A percentile compares a stretch with the other conserved stretches of the same genome.
Evolutionary conservation across 1,284 basidiomycete species (phyloP).

Genomic region (Cystobasidium sp.): DNA sequence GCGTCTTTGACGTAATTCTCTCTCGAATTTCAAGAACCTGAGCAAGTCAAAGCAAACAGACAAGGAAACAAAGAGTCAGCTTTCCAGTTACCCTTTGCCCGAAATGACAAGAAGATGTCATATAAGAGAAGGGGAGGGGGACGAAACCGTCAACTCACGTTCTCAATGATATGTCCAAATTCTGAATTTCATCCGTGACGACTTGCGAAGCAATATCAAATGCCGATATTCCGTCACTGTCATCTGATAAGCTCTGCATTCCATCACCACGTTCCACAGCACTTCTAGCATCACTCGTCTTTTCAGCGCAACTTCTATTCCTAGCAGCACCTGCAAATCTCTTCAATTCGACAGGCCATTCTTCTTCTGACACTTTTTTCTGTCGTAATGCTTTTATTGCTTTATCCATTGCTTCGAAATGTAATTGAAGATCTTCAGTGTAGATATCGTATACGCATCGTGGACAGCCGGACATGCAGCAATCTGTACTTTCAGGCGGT

Average conservation of each 20-base stretch:
- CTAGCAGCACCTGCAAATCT: conserved; percentile 4
- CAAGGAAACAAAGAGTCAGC: neutral
- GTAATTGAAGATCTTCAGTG: conserved; percentile 36
- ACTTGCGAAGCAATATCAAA: conserved; percentile 31
- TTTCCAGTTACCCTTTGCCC: neutral
- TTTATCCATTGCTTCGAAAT: conserved; percentile 39
- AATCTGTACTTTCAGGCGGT: conserved; percentile 26
- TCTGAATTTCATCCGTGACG: conserved; percentile 28
- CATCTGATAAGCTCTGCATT: neutral
- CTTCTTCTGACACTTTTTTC: conserved; percentile 17
- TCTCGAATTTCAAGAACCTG: conserved; percentile 42
- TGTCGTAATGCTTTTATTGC: conserved; percentile 19
- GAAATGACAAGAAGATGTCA: neutral
- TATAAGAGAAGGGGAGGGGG: no score
- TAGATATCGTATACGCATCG: conserved; percentile 40
- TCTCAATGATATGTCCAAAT: conserved; percentile 37
- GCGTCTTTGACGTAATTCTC: conserved; percentile 22
- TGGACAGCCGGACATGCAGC: conserved; percentile 42
- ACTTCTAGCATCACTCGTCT: neutral
- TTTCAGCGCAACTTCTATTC: neutral
- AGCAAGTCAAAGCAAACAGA: no score
- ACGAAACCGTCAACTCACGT: conserved; percentile 17
- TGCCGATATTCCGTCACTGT: conserved; percentile 20
- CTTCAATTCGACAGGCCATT: conserved; percentile 29
- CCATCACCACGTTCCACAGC: neutral